Base-by-base conservation (phyloP, 495 filamentous ascomycete genomes). In the Hypoxylon rickii region DNA sequence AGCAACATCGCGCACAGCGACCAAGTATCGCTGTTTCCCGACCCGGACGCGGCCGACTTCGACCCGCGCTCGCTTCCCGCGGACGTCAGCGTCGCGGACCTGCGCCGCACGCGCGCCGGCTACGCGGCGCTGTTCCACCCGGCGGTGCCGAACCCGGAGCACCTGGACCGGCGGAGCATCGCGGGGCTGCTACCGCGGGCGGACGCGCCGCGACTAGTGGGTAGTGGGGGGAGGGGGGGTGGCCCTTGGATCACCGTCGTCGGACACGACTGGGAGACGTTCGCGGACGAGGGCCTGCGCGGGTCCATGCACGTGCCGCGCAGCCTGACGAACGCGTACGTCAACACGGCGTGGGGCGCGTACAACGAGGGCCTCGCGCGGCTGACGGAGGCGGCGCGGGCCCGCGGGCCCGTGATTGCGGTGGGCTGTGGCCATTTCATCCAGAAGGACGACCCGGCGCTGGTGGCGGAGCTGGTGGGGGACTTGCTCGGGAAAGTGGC, bases 1-100 rank as follows among this genome's bases (percentile, higher is more conserved):
- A 82, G 80, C 22, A 80, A 83, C 65, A 79, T 87, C 59, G 79
- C 82, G 8, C 85, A 85, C 63, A 75, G 74, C 2, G 77, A 87
- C 55, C 83, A 81, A 38, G 74, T 82, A 2, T 81, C 79, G 5
- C 53, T 84, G 10, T 84, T 81, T 63, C 85, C 83, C 0, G 78
- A 88, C 55, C 85, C 85, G 2, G 79, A 83, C 55, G 67, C 65
- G 0, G 55, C 70, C 5, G 68, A 24, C 5, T 86, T 86, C 56
- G 71, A 82, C 44, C 60, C 0, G 38, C 44, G 0, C 41, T 51
- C 24, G 0, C 64, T 86, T 0, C 79, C 77, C 0, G 39, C 62
- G 0, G 80, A 70, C 31, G 67, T 82, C 12, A 72, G 76, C 1
- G 57, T 73, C 18, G 74, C 78, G 5, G 70, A 73, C 8, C 63